Percentiles rank a stretch among this genome's conserved stretches.
These are phyloP conservation scores for Toxicodendron radicans DNA, from an alignment of 345 rosid species.

Conservation along the genomic window DNA sequence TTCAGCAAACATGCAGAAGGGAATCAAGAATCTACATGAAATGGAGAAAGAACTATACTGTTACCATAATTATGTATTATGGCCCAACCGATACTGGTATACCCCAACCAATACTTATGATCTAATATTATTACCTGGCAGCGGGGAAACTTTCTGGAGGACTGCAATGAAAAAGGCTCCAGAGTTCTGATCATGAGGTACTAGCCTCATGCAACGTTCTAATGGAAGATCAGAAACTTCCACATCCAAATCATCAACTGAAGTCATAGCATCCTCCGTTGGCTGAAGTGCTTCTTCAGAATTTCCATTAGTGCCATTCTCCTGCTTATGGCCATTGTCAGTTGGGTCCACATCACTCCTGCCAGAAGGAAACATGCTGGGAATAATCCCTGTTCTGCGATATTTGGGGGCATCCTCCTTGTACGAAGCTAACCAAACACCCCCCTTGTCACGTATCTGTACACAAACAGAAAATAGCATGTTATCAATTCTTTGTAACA, in stretches of 20 bases:
- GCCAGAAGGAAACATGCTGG: conserved; percentile 91
- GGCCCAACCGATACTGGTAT: no score
- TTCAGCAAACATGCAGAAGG: not conserved
- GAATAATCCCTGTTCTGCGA: conserved; percentile 50
- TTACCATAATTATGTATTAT: not conserved
- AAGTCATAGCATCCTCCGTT: conserved; percentile 26
- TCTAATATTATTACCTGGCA: conserved; percentile 55
- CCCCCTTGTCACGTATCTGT: conserved; percentile 74
- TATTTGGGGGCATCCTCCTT: conserved; percentile 60
- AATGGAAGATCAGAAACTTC: conserved; percentile 77
- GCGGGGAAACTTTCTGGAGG: conserved; percentile 63
- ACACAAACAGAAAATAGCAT: conserved; percentile 12
- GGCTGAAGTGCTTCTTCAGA: conserved; percentile 31
- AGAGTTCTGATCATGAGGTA: conserved; percentile 95
- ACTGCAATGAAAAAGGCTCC: conserved; percentile 96
- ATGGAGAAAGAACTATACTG: not conserved
- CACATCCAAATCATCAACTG: conserved; percentile 39
- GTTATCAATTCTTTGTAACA: not conserved
- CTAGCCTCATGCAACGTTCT: conserved; percentile 83
- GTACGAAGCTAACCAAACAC: conserved; percentile 70
- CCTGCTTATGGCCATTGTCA: conserved; percentile 27
- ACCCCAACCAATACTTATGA: not conserved
- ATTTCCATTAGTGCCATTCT: conserved; percentile 30
- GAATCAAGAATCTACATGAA: not conserved
- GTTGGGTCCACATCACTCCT: conserved; percentile 30